Percentiles rank a stretch among this genome's conserved stretches.
Conservation (phyloP, 176 grass and related monocot genomes). For the Phoenix roebelenii region DNA sequence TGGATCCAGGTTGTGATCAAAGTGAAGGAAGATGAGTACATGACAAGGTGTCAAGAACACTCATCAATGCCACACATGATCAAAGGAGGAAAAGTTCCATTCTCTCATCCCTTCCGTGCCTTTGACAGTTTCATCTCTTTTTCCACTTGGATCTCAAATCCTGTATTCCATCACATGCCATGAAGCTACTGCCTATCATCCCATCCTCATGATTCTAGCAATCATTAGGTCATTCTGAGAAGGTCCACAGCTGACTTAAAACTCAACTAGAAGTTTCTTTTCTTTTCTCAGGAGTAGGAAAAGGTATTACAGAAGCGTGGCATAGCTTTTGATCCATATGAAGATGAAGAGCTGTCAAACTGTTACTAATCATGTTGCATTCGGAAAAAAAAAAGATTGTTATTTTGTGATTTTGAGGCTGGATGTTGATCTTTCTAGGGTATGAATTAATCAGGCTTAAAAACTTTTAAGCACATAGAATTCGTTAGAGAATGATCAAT, state of each 20-base stretch:
- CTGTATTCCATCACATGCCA: slow-evolving; percentile 9
- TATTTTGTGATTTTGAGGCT: too few species aligned
- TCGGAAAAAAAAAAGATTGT: too few species aligned
- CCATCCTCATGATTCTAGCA: neutral
- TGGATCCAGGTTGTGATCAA: slow-evolving; percentile 34
- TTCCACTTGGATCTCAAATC: neutral
- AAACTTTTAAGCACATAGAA: too few species aligned
- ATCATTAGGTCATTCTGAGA: slow-evolving; percentile 1
- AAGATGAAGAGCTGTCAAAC: too few species aligned
- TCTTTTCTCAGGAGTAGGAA: too few species aligned
- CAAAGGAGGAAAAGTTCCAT: slow-evolving; percentile 8
- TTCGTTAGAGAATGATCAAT: too few species aligned
- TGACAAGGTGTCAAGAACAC: slow-evolving; percentile 37
- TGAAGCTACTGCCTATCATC: neutral
- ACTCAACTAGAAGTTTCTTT: slow-evolving; percentile 1
- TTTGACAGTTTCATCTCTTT: slow-evolving; percentile 3
- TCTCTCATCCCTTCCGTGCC: neutral
- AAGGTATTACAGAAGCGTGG: too few species aligned
- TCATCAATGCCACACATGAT: slow-evolving; percentile 53
- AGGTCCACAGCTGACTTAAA: neutral
- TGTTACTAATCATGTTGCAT: too few species aligned
- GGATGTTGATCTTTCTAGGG: too few species aligned
- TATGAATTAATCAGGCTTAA: too few species aligned
- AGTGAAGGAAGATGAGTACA: slow-evolving; percentile 30
- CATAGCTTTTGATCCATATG: too few species aligned